phyloP scores from a whole-genome alignment of 805 yeast species.

The Metschnikowia matae region DNA sequence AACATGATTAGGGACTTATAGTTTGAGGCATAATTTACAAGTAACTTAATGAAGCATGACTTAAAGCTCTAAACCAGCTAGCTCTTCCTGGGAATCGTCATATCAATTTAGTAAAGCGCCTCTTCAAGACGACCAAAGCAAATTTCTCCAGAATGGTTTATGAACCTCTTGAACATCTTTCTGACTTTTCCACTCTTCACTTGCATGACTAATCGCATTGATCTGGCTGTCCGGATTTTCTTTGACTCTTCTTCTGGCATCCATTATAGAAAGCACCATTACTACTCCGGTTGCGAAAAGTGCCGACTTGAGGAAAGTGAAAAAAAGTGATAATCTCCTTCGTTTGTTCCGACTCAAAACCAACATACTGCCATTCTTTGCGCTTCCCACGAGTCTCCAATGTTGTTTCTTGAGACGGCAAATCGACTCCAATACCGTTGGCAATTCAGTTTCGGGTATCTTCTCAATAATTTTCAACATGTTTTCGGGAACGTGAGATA shows the following conservation, averaged over 20 bases:
- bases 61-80: not conserved
- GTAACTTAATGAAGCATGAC: not conserved
- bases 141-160: not conserved
- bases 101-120: not conserved
- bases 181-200: not conserved
- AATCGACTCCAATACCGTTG: constrained; percentile 30
- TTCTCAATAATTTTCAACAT: constrained; percentile 37
- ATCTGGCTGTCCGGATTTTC: not conserved
- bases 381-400: constrained; percentile 57
- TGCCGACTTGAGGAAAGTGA: constrained; percentile 15
- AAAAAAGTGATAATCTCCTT: not conserved
- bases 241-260: not conserved
- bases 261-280: constrained; percentile 12
- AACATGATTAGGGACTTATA: not conserved
- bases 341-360: constrained; percentile 12
- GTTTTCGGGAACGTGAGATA: constrained; percentile 35
- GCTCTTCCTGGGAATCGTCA: not conserved
- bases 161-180: not conserved
- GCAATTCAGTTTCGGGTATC: constrained; percentile 34
- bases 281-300: constrained; percentile 28
- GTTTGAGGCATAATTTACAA: not conserved
- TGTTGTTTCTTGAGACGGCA: constrained; percentile 40
- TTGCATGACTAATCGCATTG: not conserved
- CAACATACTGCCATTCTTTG: constrained; percentile 19
- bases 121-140: constrained; percentile 2